phyloP scores from a whole-genome alignment of 2,329 filamentous ascomycete genomes.

The Xylaria sp. region DNA sequence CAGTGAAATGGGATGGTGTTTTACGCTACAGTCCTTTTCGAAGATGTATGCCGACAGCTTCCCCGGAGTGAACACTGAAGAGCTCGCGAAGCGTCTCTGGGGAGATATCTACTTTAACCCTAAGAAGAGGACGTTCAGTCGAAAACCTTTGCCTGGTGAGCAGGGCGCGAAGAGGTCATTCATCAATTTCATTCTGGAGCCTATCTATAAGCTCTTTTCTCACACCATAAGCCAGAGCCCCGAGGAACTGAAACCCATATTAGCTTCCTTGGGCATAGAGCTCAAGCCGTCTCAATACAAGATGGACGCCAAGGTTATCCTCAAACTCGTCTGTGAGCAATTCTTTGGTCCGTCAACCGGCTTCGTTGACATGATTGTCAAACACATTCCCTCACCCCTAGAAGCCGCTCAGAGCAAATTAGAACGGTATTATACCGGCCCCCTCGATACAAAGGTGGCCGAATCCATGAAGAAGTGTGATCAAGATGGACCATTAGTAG shows the following conservation, averaged over 20 bases:
- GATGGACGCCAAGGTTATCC: constrained; percentile 85
- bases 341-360: constrained; percentile 92
- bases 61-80: constrained; percentile 80
- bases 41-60: constrained; percentile 96
- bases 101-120: constrained; percentile 98
- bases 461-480: constrained; percentile 84
- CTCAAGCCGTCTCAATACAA: constrained; percentile 95
- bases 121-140: constrained; percentile 86
- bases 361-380: constrained; percentile 94
- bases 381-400: constrained; percentile 87
- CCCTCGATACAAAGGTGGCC: constrained; percentile 82
- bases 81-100: constrained; percentile 90
- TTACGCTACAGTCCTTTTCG: constrained; percentile 92
- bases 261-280: constrained; percentile 81
- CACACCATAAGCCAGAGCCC: constrained; percentile 93
- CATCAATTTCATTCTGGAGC: constrained; percentile 93
- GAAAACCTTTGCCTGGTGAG: constrained; percentile 77
- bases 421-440: constrained; percentile 91
- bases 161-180: constrained; percentile 86
- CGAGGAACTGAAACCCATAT: constrained; percentile 81
- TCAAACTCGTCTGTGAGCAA: constrained; percentile 90
- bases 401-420: constrained; percentile 81
- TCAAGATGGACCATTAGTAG: constrained; percentile 88
- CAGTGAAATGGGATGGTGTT: constrained; percentile 94
- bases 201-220: constrained; percentile 97